Conservation (phyloP, 2,329 filamentous ascomycete species). For the Ophioceras dolichostomum region DNA sequence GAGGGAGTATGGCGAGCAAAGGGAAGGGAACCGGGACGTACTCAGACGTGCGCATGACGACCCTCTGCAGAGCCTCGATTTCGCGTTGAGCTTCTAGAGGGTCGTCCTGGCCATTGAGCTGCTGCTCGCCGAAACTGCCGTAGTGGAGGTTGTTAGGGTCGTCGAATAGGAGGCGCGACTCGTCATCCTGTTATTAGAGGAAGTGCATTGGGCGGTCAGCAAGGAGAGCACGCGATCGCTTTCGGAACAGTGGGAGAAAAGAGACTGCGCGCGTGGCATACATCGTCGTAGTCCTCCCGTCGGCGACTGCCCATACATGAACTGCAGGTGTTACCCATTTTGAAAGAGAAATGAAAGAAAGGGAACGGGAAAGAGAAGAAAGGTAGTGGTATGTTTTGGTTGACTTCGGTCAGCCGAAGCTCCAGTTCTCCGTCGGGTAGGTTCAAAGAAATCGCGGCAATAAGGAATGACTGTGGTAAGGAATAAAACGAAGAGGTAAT, state of each 20-base stretch:
- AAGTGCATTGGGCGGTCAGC: slow-evolving; percentile 3
- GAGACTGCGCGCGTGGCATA: no score
- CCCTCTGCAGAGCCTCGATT: slow-evolving; percentile 50
- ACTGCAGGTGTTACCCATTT: no score
- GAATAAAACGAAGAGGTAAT: no score
- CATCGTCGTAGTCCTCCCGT: slow-evolving; percentile 42
- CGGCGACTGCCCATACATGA: slow-evolving; percentile 45
- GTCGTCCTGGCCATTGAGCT: slow-evolving; percentile 41
- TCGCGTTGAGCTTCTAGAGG: slow-evolving; percentile 51
- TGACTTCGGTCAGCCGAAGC: no score
- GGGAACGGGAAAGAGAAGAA: no score
- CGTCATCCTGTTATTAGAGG: slow-evolving; percentile 33
- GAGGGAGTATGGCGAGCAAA: not conserved
- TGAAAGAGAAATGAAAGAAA: no score
- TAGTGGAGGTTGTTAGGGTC: slow-evolving; percentile 48
- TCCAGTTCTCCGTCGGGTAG: no score
- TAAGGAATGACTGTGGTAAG: no score
- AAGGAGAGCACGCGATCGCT: no score
- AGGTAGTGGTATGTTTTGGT: no score
- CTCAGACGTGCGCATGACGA: slow-evolving; percentile 54
- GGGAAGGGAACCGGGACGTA: slow-evolving; percentile 21
- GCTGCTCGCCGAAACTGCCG: slow-evolving; percentile 48
- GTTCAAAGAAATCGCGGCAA: no score
- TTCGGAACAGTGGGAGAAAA: no score
- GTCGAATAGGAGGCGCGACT: slow-evolving; percentile 47